Percentiles rank a stretch among this genome's conserved stretches.
phyloP scores from a whole-genome alignment of 352 stramenopile genomes.

The Globisporangium orthogonon region DNA sequence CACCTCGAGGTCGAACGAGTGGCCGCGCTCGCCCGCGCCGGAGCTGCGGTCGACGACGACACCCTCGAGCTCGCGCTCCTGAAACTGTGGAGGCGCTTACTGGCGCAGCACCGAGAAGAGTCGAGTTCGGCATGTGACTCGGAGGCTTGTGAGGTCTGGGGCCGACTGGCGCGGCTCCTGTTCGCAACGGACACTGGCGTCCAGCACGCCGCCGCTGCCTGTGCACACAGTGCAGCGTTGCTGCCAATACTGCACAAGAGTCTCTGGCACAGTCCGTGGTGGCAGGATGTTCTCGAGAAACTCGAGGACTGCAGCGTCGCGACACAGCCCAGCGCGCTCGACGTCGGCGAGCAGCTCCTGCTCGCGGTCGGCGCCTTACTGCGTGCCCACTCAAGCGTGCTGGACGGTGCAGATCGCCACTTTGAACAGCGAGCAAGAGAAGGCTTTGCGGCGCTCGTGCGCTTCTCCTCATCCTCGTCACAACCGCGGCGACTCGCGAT shows the following conservation, averaged over 20 bases:
- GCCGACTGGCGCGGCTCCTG: background rate
- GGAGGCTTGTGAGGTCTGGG: background rate
- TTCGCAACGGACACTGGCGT: background rate
- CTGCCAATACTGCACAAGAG: background rate
- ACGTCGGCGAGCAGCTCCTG: background rate
- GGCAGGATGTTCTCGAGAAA: conserved; percentile 1
- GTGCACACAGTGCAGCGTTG: background rate
- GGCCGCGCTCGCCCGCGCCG: background rate
- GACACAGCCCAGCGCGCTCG: background rate
- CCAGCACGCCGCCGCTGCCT: background rate
- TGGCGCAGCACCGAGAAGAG: background rate
- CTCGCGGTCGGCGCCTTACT: background rate
- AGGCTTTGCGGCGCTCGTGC: background rate
- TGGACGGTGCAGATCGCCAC: background rate
- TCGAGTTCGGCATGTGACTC: background rate
- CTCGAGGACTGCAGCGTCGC: background rate
- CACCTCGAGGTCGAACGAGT: background rate
- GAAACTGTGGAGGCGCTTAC: background rate
- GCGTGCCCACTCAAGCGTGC: background rate
- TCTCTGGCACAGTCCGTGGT: conserved; percentile 3
- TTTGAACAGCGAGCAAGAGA: background rate
- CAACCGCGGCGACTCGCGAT: background rate
- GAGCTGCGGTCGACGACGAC: background rate
- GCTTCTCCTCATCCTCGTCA: background rate
- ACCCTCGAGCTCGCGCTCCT: background rate